phyloP scores from a whole-genome alignment of 495 filamentous ascomycete species.

The Parachaetomium inaequale region DNA sequence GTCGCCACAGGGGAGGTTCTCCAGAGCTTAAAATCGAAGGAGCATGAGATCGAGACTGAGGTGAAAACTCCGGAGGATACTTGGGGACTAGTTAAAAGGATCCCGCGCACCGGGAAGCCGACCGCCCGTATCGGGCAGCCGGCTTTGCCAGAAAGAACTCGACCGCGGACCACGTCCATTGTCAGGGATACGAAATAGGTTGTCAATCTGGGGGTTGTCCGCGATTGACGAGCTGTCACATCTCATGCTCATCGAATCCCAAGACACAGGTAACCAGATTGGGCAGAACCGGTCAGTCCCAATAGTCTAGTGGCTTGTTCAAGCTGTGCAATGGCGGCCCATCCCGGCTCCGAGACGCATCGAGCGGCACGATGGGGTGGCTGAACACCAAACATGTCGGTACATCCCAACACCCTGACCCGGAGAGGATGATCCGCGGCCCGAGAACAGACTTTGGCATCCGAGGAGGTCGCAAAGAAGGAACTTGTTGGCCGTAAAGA shows the following conservation, averaged over 20 bases:
- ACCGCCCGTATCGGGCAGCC: not conserved
- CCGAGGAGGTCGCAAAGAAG: not conserved
- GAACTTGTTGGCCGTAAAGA: not conserved
- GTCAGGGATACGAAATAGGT: not conserved
- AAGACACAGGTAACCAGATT: slow-evolving; percentile 4
- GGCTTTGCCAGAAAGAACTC: not conserved
- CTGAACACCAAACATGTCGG: not conserved
- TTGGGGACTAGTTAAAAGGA: not conserved
- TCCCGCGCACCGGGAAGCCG: not conserved
- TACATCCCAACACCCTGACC: not conserved
- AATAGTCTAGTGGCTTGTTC: not conserved
- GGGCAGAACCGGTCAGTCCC: not conserved
- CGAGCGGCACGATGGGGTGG: not conserved
- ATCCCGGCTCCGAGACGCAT: slow-evolving; percentile 5
- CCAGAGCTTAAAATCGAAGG: not conserved
- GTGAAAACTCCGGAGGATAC: not conserved
- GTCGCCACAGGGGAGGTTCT: not conserved
- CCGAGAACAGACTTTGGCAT: not conserved
- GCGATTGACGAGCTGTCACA: slow-evolving; percentile 4
- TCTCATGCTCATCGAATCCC: not conserved
- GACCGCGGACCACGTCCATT: not conserved
- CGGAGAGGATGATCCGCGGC: not conserved
- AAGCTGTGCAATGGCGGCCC: slow-evolving; percentile 10
- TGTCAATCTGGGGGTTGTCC: not conserved
- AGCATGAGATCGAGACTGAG: not conserved